Percentiles rank a stretch among this genome's conserved stretches.
Evolutionary conservation across 176 grass and related monocot species (phyloP).

Genomic region (Eremochloa ophiuroides): DNA sequence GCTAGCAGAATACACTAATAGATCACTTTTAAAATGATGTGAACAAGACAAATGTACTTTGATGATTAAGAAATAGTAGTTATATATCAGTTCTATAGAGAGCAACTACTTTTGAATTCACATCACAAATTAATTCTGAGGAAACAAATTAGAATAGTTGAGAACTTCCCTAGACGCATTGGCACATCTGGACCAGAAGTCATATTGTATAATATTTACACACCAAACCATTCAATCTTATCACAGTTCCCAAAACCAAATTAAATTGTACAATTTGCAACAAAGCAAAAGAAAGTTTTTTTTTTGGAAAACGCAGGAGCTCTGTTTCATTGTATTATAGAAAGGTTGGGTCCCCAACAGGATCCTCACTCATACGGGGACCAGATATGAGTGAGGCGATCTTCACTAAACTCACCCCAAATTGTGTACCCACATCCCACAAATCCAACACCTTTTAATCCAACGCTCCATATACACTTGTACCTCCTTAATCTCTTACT

Average conservation of each 20-base stretch:
- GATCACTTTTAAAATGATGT: neutral
- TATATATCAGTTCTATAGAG: neutral
- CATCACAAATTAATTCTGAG: neutral
- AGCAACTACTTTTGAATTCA: neutral
- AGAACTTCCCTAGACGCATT: neutral
- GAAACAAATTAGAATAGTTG: neutral
- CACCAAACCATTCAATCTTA: neutral
- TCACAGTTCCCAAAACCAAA: neutral
- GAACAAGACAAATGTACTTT: slow-evolving; percentile 6
- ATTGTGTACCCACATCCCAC: too few species aligned
- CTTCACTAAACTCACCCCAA: too few species aligned
- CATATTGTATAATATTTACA: neutral
- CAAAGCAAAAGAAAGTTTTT: too few species aligned
- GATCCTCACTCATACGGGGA: too few species aligned
- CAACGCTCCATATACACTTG: too few species aligned
- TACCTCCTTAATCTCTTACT: too few species aligned
- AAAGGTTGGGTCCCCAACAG: too few species aligned
- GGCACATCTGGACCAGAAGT: neutral
- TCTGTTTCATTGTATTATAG: too few species aligned
- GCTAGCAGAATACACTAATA: slow-evolving; percentile 7
- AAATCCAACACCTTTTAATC: too few species aligned
- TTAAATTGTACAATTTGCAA: neutral
- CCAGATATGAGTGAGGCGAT: too few species aligned
- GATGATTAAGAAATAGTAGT: neutral
- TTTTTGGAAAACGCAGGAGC: too few species aligned